A percentile compares a stretch with the other conserved stretches of the same genome.
Evolutionary conservation across 2,329 filamentous ascomycete species (phyloP).

Genomic region (Pestalotiopsis sp.): DNA sequence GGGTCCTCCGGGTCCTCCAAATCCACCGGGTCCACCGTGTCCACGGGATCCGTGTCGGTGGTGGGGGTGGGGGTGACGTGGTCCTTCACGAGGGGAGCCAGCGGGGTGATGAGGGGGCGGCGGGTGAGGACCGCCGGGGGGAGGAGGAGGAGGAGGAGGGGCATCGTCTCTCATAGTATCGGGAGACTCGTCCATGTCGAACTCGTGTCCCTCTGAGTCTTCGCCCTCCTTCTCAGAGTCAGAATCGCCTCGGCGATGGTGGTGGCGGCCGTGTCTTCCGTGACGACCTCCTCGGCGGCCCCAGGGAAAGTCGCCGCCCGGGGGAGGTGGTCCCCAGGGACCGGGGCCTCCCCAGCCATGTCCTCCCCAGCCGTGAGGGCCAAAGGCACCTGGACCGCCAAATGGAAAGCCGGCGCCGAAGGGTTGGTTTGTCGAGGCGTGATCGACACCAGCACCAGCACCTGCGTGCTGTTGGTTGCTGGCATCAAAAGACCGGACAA

Average conservation of each 20-base stretch:
- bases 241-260: constrained; percentile 23
- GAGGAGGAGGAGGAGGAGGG: constrained; percentile 15
- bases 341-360: constrained; percentile 12
- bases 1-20: not conserved
- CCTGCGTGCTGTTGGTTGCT: constrained; percentile 19
- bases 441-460: constrained; percentile 38
- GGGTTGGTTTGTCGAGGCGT: constrained; percentile 24
- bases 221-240: constrained; percentile 22
- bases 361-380: constrained; percentile 9
- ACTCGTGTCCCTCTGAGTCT: constrained; percentile 24
- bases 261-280: constrained; percentile 20
- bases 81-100: constrained; percentile 15
- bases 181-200: constrained; percentile 35
- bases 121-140: constrained; percentile 14
- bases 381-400: constrained; percentile 18
- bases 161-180: constrained; percentile 27
- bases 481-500: constrained; percentile 34
- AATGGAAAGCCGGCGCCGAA: constrained; percentile 37
- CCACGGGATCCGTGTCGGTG: constrained; percentile 23
- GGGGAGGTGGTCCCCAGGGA: constrained; percentile 14
- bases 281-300: constrained; percentile 16
- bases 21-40: constrained; percentile 8
- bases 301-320: constrained; percentile 14
- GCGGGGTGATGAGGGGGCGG: constrained; percentile 18
- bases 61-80: constrained; percentile 13